Evolutionary conservation across 441 rosid species (phyloP).

Genomic region (Erodium moschatum): DNA sequence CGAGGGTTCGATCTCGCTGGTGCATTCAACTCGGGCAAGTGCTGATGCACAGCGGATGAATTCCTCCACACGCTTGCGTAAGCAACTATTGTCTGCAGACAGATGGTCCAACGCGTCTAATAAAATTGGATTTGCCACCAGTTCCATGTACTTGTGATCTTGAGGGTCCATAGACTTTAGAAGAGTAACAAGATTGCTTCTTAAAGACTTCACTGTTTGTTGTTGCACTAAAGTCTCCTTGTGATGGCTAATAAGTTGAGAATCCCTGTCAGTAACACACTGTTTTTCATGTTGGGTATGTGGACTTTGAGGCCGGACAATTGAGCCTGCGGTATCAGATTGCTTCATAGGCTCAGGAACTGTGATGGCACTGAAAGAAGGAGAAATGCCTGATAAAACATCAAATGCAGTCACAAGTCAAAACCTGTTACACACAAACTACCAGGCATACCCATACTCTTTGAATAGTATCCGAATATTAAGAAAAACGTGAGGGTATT

Average conservation of each 20-base stretch:
- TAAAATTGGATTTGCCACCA: constrained; percentile 13
- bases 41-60: constrained; percentile 17
- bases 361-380: neutral
- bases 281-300: neutral
- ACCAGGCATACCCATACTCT: too few relatives aligned
- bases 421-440: neutral
- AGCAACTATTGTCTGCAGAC: neutral
- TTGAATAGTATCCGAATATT: too few relatives aligned
- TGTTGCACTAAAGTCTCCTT: neutral
- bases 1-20: neutral
- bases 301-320: neutral
- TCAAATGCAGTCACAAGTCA: neutral
- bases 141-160: constrained; percentile 8
- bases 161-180: constrained; percentile 9
- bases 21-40: neutral
- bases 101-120: constrained; percentile 15
- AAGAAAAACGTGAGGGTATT: too few relatives aligned
- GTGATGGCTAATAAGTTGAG: neutral
- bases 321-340: neutral
- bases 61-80: neutral
- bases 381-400: neutral
- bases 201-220: constrained; percentile 3
- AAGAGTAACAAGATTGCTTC: constrained; percentile 8
- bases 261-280: neutral
- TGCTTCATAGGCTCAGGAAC: neutral